Evolutionary conservation across 2,329 filamentous ascomycete genomes (phyloP).

Genomic region (Hypomyces rosellus): DNA sequence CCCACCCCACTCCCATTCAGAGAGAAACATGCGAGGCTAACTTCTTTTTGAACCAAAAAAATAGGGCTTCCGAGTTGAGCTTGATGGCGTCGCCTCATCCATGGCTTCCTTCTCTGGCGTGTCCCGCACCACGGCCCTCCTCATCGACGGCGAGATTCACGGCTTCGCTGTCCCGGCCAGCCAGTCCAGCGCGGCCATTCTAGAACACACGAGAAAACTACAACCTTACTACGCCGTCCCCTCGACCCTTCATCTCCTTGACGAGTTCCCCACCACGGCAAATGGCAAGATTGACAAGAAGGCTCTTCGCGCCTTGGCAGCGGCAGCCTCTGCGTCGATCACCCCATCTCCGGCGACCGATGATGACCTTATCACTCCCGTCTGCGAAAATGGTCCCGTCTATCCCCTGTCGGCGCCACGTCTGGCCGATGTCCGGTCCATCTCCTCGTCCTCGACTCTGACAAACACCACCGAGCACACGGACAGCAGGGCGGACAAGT

Average conservation of each 20-base stretch:
- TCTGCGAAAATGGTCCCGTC: too few species aligned
- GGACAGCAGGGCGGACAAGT: neutral
- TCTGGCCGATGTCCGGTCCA: conserved; percentile 23
- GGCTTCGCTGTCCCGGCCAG: conserved; percentile 40
- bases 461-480: conserved; percentile 19
- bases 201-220: conserved; percentile 32
- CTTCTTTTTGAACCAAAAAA: neutral
- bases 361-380: too few species aligned
- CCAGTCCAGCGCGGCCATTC: conserved; percentile 31
- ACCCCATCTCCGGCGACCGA: neutral
- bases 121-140: conserved; percentile 39
- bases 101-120: conserved; percentile 41
- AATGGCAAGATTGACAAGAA: conserved; percentile 54
- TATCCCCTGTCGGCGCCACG: conserved; percentile 10
- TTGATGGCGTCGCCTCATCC: conserved; percentile 50
- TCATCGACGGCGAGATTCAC: conserved; percentile 42
- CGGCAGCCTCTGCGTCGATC: conserved; percentile 9
- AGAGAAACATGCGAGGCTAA: neutral
- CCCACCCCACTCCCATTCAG: neutral
- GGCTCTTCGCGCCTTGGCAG: conserved; percentile 31
- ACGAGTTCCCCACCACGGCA: conserved; percentile 41
- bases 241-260: conserved; percentile 35
- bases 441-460: conserved; percentile 25
- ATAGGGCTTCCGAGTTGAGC: conserved; percentile 53
- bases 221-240: conserved; percentile 53